Conservation (phyloP, 2,329 filamentous ascomycete genomes). For the Paraphaeosphaeria sporulosa region DNA sequence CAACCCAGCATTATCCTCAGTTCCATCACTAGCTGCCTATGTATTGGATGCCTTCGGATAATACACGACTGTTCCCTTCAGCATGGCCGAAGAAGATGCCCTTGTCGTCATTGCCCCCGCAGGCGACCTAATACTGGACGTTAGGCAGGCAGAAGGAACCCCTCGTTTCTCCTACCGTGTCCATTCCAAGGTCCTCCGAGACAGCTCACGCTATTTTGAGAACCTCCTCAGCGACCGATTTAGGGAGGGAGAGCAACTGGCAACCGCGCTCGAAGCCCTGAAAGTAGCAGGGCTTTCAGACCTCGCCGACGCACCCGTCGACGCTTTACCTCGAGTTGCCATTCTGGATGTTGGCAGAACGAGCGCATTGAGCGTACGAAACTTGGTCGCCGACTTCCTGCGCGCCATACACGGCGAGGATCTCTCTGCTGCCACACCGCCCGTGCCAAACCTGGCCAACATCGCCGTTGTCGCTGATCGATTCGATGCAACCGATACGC, state of each 20-base stretch:
- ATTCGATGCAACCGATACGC: constrained; percentile 68
- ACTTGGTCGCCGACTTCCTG: constrained; percentile 72
- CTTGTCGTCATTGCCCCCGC: constrained; percentile 61
- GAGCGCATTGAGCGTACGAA: constrained; percentile 70
- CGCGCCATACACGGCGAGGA: constrained; percentile 68
- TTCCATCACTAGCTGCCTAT: not conserved
- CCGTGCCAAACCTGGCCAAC: constrained; percentile 70
- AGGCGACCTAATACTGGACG: constrained; percentile 72
- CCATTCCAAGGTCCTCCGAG: constrained; percentile 62
- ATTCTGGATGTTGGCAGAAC: constrained; percentile 75
- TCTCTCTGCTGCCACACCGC: constrained; percentile 51
- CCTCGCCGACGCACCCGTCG: constrained; percentile 57
- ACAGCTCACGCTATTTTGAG: constrained; percentile 73
- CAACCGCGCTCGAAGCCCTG: constrained; percentile 61
- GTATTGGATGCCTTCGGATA: not conserved
- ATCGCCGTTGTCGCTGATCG: constrained; percentile 76
- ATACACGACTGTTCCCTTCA: not conserved
- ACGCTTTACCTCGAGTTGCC: constrained; percentile 67
- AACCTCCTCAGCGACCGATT: constrained; percentile 72
- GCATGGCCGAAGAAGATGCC: constrained; percentile 34
- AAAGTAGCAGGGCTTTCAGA: constrained; percentile 53
- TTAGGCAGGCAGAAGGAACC: constrained; percentile 68
- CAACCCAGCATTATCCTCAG: not conserved
- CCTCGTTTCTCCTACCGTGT: constrained; percentile 69
- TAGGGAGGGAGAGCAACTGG: constrained; percentile 66